Evolutionary conservation across 495 filamentous ascomycete species (phyloP).

Genomic region (Penicillium bovifimosum): DNA sequence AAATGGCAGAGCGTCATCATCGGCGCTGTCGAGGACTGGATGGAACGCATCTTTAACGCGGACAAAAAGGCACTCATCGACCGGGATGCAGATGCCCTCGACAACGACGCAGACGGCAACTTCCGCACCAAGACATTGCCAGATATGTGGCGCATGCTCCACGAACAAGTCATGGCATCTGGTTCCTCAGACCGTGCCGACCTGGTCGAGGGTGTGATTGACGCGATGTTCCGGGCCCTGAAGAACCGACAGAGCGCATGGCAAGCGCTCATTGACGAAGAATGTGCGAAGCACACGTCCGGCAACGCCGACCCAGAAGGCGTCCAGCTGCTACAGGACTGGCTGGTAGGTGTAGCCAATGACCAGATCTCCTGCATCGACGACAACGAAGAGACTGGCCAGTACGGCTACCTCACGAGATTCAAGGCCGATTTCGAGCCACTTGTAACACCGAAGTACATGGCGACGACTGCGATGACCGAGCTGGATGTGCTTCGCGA

Average conservation of each 20-base stretch:
- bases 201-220: slow-evolving; percentile 86
- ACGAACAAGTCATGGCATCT: slow-evolving; percentile 80
- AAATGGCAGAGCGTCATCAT: slow-evolving; percentile 94
- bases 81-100: slow-evolving; percentile 70
- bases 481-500: slow-evolving; percentile 73
- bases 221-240: slow-evolving; percentile 85
- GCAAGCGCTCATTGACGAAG: slow-evolving; percentile 84
- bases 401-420: slow-evolving; percentile 68
- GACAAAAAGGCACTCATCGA: slow-evolving; percentile 76
- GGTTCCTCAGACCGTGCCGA: slow-evolving; percentile 75
- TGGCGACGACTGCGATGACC: slow-evolving; percentile 57
- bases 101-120: slow-evolving; percentile 77
- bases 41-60: slow-evolving; percentile 76
- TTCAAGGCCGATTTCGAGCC: slow-evolving; percentile 75
- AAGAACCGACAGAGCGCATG: slow-evolving; percentile 74
- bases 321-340: slow-evolving; percentile 78
- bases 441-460: slow-evolving; percentile 75
- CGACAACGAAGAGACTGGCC: slow-evolving; percentile 64
- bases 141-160: slow-evolving; percentile 96
- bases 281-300: slow-evolving; percentile 63
- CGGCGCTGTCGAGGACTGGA: slow-evolving; percentile 94
- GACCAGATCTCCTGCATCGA: slow-evolving; percentile 98
- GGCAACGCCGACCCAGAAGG: slow-evolving; percentile 65
- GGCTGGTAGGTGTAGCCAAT: slow-evolving; percentile 94
- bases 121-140: slow-evolving; percentile 85